A percentile compares a stretch with the other conserved stretches of the same genome.
phyloP scores from a whole-genome alignment of 139 green algal genomes.

The Haematococcus lacustris region DNA sequence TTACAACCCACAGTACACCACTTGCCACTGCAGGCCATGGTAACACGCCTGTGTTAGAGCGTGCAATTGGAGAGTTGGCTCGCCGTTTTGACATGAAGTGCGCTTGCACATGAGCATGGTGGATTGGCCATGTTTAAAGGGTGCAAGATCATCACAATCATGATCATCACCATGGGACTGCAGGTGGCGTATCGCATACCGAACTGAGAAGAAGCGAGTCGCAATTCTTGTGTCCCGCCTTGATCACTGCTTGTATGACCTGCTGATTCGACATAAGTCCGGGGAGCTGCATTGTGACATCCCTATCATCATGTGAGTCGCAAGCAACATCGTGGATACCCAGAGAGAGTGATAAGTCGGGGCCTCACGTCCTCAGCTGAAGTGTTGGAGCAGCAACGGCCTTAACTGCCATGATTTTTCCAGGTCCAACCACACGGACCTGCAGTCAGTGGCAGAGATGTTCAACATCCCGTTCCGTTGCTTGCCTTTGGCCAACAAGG shows the following conservation, averaged over 20 bases:
- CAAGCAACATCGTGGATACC: no score
- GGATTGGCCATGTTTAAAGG: no score
- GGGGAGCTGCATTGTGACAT: constrained; percentile 61
- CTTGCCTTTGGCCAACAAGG: neutral
- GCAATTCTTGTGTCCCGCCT: constrained; percentile 45
- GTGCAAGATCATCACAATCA: no score
- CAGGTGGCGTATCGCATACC: no score
- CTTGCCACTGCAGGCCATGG: no score
- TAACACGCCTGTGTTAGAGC: constrained; percentile 58
- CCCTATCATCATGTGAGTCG: constrained; percentile 58
- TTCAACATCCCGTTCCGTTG: constrained; percentile 55
- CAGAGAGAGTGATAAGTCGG: no score
- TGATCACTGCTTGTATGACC: constrained; percentile 75
- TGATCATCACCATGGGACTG: no score
- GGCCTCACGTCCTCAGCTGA: no score
- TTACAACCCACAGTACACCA: no score
- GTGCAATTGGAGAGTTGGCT: constrained; percentile 53
- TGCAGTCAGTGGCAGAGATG: constrained; percentile 37
- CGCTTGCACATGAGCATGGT: neutral
- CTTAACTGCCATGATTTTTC: no score
- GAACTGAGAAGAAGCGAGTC: constrained; percentile 44
- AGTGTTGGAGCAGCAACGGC: no score
- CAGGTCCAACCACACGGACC: constrained; percentile 74
- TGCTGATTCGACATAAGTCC: constrained; percentile 59
- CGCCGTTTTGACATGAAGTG: constrained; percentile 62